Percentiles rank a stretch among this genome's conserved stretches.
Evolutionary conservation across 495 filamentous ascomycete species (phyloP).

Genomic region (Hypoxylon cercidicola): DNA sequence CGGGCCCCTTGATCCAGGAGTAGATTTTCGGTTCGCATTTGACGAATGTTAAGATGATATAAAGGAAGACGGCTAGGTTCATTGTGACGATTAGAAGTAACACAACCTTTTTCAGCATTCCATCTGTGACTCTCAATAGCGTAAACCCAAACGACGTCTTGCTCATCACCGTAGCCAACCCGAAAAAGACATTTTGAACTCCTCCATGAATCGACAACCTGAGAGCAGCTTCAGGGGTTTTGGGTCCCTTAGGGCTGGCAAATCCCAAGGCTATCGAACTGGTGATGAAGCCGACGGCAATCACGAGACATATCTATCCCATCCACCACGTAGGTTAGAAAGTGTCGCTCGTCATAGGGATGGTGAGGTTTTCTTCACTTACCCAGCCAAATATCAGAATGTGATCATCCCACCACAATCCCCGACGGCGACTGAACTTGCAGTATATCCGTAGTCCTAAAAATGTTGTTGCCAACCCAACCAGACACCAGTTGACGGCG

Average conservation of each 20-base stretch:
- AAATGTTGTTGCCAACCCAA: conserved; percentile 44
- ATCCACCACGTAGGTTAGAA: conserved; percentile 8
- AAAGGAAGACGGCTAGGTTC: conserved; percentile 52
- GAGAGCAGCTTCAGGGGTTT: conserved; percentile 10
- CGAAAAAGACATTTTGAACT: conserved; percentile 41
- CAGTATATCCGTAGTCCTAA: conserved; percentile 44
- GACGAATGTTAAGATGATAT: conserved; percentile 53
- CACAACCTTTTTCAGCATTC: conserved; percentile 44
- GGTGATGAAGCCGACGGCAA: conserved; percentile 36
- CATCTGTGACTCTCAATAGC: conserved; percentile 46
- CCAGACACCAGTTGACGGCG: conserved; percentile 52
- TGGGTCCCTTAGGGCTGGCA: conserved; percentile 24
- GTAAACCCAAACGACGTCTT: conserved; percentile 52
- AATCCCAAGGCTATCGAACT: conserved; percentile 34
- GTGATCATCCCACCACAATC: conserved; percentile 50
- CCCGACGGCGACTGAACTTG: conserved; percentile 42
- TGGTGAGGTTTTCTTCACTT: conserved; percentile 11
- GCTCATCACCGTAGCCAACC: conserved; percentile 39
- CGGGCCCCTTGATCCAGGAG: conserved; percentile 46
- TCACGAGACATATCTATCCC: conserved; percentile 22
- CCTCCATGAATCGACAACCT: conserved; percentile 40
- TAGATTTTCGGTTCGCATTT: conserved; percentile 50
- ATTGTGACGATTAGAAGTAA: conserved; percentile 48
- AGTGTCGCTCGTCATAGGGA: neutral
- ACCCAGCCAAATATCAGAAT: conserved; percentile 54